Conservation (phyloP, 2,329 filamentous ascomycete species). For the Phialophora tarda region DNA sequence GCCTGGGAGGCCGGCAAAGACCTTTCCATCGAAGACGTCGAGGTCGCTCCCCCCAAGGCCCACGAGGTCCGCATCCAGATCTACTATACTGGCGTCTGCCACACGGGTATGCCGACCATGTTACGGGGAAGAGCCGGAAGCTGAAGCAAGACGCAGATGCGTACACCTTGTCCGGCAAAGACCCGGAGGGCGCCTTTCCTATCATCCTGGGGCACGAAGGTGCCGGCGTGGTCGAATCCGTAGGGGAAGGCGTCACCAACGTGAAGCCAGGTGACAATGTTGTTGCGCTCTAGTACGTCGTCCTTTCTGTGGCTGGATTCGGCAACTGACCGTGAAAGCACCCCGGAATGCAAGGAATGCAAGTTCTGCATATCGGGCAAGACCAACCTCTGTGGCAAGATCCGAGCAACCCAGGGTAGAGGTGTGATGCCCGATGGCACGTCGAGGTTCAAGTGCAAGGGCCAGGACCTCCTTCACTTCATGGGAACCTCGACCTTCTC, state of each 20-base stretch:
- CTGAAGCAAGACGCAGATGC: constrained; percentile 65
- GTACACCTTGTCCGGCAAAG: constrained; percentile 94
- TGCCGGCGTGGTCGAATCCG: constrained; percentile 88
- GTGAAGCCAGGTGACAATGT: constrained; percentile 95
- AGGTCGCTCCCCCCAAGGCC: constrained; percentile 85
- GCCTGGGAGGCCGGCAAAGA: constrained; percentile 96
- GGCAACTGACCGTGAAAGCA: constrained; percentile 62
- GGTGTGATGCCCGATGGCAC: constrained; percentile 98
- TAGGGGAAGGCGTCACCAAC: constrained; percentile 91
- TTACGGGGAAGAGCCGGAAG: constrained; percentile 17
- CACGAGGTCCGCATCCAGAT: constrained; percentile 97
- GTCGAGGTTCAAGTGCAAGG: constrained; percentile 90
- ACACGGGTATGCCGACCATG: constrained; percentile 71
- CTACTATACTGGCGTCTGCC: constrained; percentile 97
- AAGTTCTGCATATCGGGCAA: constrained; percentile 99
- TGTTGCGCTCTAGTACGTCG: constrained; percentile 77
- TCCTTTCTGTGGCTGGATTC: background rate
- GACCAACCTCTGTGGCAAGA: constrained; percentile 99
- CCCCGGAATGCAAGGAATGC: constrained; percentile 95
- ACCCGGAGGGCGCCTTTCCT: constrained; percentile 93
- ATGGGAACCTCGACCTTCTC: constrained; percentile 99
- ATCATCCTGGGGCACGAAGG: constrained; percentile 89
- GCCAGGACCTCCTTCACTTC: constrained; percentile 95
- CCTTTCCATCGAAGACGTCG: constrained; percentile 86
- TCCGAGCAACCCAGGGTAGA: constrained; percentile 92